Conservation (phyloP, 768 basidiomycete genomes). For the Lenzites betulinus region DNA sequence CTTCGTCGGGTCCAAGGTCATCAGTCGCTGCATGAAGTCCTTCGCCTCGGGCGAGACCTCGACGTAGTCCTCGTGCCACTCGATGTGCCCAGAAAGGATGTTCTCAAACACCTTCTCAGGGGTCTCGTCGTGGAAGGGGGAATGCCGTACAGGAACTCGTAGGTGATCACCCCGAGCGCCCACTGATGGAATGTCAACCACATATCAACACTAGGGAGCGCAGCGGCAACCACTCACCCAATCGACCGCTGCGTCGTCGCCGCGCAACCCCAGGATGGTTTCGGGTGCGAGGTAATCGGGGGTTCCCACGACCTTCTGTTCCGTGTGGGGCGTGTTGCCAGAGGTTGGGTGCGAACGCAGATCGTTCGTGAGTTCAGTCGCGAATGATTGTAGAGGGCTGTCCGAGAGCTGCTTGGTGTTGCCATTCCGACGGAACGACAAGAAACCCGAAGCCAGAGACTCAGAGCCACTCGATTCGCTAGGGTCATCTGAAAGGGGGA, state of each 20-base stretch:
- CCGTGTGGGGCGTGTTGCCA: constrained; percentile 72
- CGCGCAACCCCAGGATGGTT: constrained; percentile 91
- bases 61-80: constrained; percentile 95
- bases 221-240: constrained; percentile 65
- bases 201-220: constrained; percentile 17
- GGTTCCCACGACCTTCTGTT: constrained; percentile 95
- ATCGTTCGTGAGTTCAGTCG: constrained; percentile 81
- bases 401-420: constrained; percentile 49
- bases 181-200: constrained; percentile 56
- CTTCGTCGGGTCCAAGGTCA: constrained; percentile 76
- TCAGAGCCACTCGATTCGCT: constrained; percentile 90
- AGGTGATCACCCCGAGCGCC: constrained; percentile 97
- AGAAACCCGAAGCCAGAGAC: constrained; percentile 54
- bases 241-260: constrained; percentile 94
- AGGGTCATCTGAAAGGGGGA: constrained; percentile 73
- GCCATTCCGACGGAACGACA: constrained; percentile 47
- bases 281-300: constrained; percentile 98
- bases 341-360: constrained; percentile 75
- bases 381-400: constrained; percentile 86
- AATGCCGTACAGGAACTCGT: constrained; percentile 95
- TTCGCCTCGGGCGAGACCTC: constrained; percentile 84
- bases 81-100: constrained; percentile 89
- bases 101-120: constrained; percentile 99
- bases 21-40: constrained; percentile 86
- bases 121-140: constrained; percentile 96